Evolutionary conservation across 805 yeast species (phyloP), one percentile per base, ranked within the genome.

Genomic region (Ogataea ramenticola): DNA sequence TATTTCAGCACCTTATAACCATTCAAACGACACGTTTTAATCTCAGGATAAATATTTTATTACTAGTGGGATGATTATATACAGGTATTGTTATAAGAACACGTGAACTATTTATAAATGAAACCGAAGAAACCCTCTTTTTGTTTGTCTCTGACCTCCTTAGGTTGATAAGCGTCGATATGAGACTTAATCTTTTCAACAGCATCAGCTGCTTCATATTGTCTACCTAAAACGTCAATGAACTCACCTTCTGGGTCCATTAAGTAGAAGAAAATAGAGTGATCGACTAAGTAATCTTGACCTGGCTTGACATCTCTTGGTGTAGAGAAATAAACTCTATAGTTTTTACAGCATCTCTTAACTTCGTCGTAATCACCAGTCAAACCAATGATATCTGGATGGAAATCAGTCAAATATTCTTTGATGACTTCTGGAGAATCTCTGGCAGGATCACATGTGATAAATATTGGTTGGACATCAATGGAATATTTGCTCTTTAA

Each of bases 221-320:
- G 91, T 63, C 96, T 81, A 43, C 99, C 99, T 52, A 91, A 71
- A 7, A 93, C 98, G 61, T 91, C 96, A 40, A 91, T 85, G 58
- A 88, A 93, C 58, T 87, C 80, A 40, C 98, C 99, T 61, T 93
- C 96, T n/a, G 96, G 90, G 61, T 93, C 98, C 97, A 93, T 91
- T 55, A 93, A 70, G 59, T 93, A 93, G 67, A 91, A 91, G 77
- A 93, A 93, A 46, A 93, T 89, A 3, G 98, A 91, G 65, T 93
- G 99, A 61, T 93, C 99, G 29, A 93, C 99, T 48, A 93, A 72
- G 60, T 93, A 93, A 55, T 93, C 96, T 65, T 93, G 96, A 17
- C 97, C 98, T 0, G 96, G 93, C 61, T 89, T 87, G 39, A 93
- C 83, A 58, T 88, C 79, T 22, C 90, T 86, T 3, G 99, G 99